Conservation (phyloP, 2,329 filamentous ascomycete genomes). For the Aotearoamyces nothofagi region DNA sequence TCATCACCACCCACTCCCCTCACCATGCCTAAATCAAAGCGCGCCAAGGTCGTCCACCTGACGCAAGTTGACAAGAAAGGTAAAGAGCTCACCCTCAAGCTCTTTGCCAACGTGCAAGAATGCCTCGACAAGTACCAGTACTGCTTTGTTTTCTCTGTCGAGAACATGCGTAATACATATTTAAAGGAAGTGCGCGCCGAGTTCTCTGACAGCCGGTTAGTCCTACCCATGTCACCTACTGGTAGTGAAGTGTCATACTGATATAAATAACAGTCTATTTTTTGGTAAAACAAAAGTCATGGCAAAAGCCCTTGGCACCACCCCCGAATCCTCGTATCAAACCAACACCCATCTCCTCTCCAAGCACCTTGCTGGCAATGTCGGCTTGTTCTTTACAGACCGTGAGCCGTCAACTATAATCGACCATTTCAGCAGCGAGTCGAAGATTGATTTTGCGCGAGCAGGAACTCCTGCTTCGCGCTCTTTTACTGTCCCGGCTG, state of each 20-base stretch:
- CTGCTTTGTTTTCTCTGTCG: conserved; percentile 85
- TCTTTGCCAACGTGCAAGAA: conserved; percentile 80
- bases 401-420: conserved; percentile 51
- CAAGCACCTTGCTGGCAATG: conserved; percentile 60
- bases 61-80: conserved; percentile 87
- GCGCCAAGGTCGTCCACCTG: conserved; percentile 75
- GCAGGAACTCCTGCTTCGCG: conserved; percentile 64
- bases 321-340: conserved; percentile 63
- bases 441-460: conserved; percentile 78
- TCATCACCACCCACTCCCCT: conserved; percentile 2
- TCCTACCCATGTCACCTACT: conserved; percentile 4
- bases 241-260: neutral
- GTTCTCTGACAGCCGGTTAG: conserved; percentile 69
- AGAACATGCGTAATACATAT: conserved; percentile 97
- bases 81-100: conserved; percentile 72
- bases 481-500: conserved; percentile 66
- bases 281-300: conserved; percentile 99
- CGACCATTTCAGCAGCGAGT: conserved; percentile 56
- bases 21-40: conserved; percentile 90
- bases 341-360: conserved; percentile 59
- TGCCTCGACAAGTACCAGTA: conserved; percentile 73
- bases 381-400: conserved; percentile 84
- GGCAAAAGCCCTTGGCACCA: conserved; percentile 79
- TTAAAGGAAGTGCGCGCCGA: conserved; percentile 81
- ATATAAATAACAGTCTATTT: conserved; percentile 70